phyloP scores from a whole-genome alignment of 2,329 filamentous ascomycete species.

The Plenodomus biglobosus region DNA sequence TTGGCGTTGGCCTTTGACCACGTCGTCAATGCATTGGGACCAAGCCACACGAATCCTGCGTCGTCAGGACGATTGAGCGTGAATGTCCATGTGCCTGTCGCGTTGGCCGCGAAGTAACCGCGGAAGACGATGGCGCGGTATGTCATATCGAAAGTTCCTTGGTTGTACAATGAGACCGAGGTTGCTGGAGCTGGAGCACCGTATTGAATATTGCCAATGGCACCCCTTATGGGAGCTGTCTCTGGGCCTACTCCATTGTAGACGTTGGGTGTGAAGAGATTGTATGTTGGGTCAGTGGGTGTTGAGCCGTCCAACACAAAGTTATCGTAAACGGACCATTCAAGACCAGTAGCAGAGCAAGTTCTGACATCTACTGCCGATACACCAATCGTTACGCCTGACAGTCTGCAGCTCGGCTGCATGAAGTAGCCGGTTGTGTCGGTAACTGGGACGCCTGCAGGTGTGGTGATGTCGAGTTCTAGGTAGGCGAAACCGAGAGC shows the following conservation, averaged over 20 bases:
- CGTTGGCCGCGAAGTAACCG: neutral
- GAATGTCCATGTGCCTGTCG: neutral
- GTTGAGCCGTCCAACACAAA: neutral
- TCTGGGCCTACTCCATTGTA: neutral
- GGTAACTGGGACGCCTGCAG: neutral
- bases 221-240: neutral
- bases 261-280: neutral
- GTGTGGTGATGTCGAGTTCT: neutral
- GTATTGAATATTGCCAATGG: neutral
- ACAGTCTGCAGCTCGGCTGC: neutral
- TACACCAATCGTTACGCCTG: neutral
- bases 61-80: neutral
- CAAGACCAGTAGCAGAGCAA: neutral
- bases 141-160: neutral
- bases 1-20: neutral
- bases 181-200: neutral
- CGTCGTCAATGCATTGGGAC: neutral
- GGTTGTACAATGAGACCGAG: neutral
- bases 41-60: neutral
- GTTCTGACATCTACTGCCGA: neutral
- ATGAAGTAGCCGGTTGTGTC: neutral
- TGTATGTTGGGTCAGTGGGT: neutral
- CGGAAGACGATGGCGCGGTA: neutral
- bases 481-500: neutral
- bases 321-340: neutral